A percentile compares a stretch with the other conserved stretches of the same genome.
These are phyloP conservation scores for Boletus holoroseus DNA, from an alignment of 1,284 basidiomycete genomes.

Conservation along the genomic window DNA sequence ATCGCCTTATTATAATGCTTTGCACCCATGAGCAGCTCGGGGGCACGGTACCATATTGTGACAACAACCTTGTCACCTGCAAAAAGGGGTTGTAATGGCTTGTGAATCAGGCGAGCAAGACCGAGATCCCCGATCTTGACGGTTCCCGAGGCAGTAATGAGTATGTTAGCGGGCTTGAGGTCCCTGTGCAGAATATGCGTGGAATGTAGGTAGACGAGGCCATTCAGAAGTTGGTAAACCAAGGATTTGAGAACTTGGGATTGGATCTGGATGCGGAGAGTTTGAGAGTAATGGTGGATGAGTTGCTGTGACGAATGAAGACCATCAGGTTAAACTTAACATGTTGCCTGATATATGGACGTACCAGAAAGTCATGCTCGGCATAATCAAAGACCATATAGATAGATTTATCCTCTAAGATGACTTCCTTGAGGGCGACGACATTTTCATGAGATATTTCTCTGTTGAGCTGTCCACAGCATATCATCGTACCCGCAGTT, in stretches of 20 bases:
- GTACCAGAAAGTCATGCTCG: constrained; percentile 93
- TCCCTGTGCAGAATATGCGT: constrained; percentile 95
- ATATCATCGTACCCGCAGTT: neutral
- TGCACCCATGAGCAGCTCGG: constrained; percentile 90
- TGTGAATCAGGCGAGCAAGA: constrained; percentile 81
- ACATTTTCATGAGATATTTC: constrained; percentile 94
- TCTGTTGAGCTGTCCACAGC: constrained; percentile 68
- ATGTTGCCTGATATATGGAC: constrained; percentile 27
- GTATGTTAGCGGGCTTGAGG: constrained; percentile 98
- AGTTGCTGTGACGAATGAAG: constrained; percentile 65
- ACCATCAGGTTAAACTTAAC: neutral
- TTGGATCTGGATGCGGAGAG: constrained; percentile 72
- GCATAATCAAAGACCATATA: constrained; percentile 99
- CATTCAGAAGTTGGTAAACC: constrained; percentile 93
- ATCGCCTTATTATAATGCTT: constrained; percentile 96
- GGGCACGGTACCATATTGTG: constrained; percentile 98
- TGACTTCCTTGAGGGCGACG: constrained; percentile 87
- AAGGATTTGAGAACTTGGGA: constrained; percentile 84
- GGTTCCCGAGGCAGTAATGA: constrained; percentile 82
- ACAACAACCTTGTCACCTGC: constrained; percentile 97
- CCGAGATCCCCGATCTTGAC: constrained; percentile 99
- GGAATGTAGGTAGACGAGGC: constrained; percentile 91
- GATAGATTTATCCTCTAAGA: constrained; percentile 95
- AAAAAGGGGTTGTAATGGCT: constrained; percentile 81
- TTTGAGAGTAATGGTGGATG: constrained; percentile 95